Evolutionary conservation across 2,329 filamentous ascomycete genomes (phyloP).

Genomic region (Stachybotrys chlorohalonatus): DNA sequence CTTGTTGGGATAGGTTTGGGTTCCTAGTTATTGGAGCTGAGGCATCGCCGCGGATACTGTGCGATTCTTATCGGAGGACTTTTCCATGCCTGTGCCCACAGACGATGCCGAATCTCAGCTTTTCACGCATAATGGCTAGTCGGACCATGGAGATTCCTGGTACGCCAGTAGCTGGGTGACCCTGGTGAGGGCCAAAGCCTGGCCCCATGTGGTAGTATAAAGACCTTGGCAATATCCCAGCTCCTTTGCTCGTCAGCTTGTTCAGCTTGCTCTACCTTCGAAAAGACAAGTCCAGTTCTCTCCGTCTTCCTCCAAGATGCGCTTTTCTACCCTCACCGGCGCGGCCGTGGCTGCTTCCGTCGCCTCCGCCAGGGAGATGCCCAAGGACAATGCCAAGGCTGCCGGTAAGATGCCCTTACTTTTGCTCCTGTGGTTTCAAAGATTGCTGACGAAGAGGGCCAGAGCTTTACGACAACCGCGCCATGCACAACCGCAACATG

Average conservation of each 20-base stretch:
- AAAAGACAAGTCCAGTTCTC: neutral
- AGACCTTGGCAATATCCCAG: neutral
- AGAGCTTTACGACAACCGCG: conserved; percentile 1
- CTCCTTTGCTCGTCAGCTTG: neutral
- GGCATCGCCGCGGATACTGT: neutral
- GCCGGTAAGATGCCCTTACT: neutral
- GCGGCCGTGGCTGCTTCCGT: neutral
- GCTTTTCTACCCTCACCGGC: neutral
- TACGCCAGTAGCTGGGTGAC: neutral
- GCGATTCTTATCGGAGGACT: neutral
- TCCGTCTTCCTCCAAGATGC: neutral
- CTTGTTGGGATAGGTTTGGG: neutral
- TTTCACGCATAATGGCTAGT: neutral
- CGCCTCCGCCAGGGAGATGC: neutral
- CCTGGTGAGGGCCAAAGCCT: neutral
- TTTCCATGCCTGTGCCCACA: neutral
- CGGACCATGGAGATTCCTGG: neutral
- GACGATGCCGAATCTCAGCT: neutral
- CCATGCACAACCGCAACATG: neutral
- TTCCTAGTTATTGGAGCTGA: neutral
- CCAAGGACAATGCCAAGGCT: neutral
- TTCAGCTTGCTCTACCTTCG: neutral
- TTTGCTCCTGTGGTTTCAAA: neutral
- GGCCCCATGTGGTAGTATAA: neutral
- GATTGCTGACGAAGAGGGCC: neutral